These are phyloP conservation scores for Penicillium sp. DNA, from an alignment of 2,329 filamentous ascomycete species.

Conservation along the genomic window DNA sequence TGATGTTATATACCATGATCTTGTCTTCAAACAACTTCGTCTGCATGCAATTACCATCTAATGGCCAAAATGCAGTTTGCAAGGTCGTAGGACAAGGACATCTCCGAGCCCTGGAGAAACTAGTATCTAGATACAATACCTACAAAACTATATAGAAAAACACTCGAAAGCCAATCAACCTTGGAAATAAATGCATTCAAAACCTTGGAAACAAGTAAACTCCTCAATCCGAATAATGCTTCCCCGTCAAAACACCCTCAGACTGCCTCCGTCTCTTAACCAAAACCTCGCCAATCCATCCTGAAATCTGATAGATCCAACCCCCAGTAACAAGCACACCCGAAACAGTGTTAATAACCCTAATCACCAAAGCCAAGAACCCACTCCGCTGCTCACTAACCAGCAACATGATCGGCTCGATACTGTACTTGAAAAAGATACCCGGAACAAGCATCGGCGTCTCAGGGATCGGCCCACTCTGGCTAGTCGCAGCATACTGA, in stretches of 20 bases:
- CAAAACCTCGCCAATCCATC: constrained; percentile 61
- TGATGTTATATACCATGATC: constrained; percentile 20
- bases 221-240: constrained; percentile 30
- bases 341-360: constrained; percentile 83
- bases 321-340: constrained; percentile 90
- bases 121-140: too few relatives aligned
- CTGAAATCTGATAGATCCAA: constrained; percentile 81
- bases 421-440: constrained; percentile 98
- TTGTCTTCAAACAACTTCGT: constrained; percentile 3
- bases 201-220: neutral
- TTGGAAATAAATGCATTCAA: neutral
- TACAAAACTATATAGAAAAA: neutral
- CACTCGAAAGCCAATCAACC: neutral
- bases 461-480: constrained; percentile 62
- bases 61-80: neutral
- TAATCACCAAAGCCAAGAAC: constrained; percentile 68
- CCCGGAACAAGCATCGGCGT: constrained; percentile 65
- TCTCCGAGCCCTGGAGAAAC: neutral
- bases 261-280: constrained; percentile 41
- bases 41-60: neutral
- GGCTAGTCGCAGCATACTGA: constrained; percentile 95
- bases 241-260: constrained; percentile 49
- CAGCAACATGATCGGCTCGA: constrained; percentile 86
- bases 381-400: constrained; percentile 77
- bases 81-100: too few relatives aligned